Evolutionary conservation across 106 monocot species (phyloP), one percentile per base, ranked within the genome.

Genomic region (Dioscorea zingiberensis): DNA sequence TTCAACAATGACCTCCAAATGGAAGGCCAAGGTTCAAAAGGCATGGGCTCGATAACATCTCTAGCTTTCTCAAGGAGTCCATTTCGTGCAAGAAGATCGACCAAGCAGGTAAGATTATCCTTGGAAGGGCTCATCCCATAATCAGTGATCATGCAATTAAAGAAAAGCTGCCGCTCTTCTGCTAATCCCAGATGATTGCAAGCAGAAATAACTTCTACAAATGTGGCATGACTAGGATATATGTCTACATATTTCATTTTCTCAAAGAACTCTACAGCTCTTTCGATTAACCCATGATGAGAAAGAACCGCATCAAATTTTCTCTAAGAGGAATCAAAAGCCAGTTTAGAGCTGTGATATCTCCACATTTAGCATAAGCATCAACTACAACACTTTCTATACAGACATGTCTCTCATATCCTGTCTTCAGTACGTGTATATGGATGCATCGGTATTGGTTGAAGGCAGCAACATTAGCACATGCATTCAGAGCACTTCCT

Each of bases 151-250:
- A 71, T 71, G 44, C 59, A 66, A 45, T 66, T 48, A 44, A 77
- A 77, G 13, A 71, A 22, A 44, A 16, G 9, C 53, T 59, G 49
- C 44, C 71, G 71, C 58, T 66, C 53, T 32, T 77, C 60, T 29
- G 71, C 71, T 66, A 77, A 58, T 26, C 71, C 77, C 48, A 71
- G 66, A 71, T 77, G 77, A 46, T 57, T 77, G 29, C 77, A 77
- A 27, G 77, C 71, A 22, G 71, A 66, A 23, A 77, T 47, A 49
- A 77, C 60, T 2, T 65, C 77, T 1, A 71, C 66, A 18, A 77
- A 77, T 38, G 77, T 77, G 0, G 77, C 65, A 18, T 65, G 71
- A 28, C 65, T 71, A 13, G 77, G 77, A 60, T 9, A n/a, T 18
- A 71, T 2, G 19, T 71, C 45, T 46, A 38, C 59, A 5, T 15